Percentiles rank a stretch among this genome's conserved stretches.
Evolutionary conservation across 257 asterid genomes (phyloP).

Genomic region (Solanum raphanifolium): DNA sequence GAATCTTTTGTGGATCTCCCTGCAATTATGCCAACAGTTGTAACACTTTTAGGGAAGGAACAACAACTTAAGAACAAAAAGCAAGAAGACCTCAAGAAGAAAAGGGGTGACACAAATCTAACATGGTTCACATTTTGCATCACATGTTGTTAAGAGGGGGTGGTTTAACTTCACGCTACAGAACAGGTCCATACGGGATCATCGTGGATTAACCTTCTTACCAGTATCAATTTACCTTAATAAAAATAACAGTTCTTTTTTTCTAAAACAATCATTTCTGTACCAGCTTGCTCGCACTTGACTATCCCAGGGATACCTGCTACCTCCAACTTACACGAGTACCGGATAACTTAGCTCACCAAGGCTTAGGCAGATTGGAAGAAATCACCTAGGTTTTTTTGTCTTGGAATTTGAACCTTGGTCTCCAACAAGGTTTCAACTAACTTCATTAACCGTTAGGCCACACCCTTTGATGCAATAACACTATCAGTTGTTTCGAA

Average conservation of each 20-base stretch:
- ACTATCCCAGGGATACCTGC: background rate
- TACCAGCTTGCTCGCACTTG: background rate
- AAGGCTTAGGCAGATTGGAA: background rate
- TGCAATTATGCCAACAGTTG: constrained; percentile 16
- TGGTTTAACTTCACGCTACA: background rate
- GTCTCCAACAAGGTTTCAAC: background rate
- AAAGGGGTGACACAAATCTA: background rate
- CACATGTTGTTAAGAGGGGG: background rate
- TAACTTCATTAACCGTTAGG: background rate
- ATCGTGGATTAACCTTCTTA: background rate
- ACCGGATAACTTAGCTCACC: background rate
- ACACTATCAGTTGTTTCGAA: background rate
- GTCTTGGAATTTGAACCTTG: background rate
- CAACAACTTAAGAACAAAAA: constrained; percentile 1
- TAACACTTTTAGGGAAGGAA: constrained; percentile 2
- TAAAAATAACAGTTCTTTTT: background rate
- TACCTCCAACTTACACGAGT: background rate
- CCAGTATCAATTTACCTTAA: background rate
- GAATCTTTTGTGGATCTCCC: constrained; percentile 85
- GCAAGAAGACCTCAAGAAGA: constrained; percentile 5
- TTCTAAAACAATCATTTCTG: background rate
- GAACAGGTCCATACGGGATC: background rate
- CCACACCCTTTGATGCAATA: background rate
- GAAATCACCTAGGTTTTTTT: background rate
- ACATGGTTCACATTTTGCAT: background rate